Conservation (phyloP, 2,329 filamentous ascomycete genomes). For the Periconia sp. region DNA sequence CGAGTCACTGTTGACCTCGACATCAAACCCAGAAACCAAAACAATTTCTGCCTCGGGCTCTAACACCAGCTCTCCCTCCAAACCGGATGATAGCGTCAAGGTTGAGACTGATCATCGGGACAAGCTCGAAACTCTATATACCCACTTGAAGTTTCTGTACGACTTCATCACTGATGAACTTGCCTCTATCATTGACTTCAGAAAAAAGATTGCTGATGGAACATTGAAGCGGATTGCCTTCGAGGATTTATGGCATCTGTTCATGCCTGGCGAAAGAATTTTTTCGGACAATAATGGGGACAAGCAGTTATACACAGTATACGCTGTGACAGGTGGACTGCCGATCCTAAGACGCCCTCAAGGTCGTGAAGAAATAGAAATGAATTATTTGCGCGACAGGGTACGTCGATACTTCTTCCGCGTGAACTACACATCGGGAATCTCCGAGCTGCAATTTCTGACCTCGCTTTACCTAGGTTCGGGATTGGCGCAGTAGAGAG, state of each 20-base stretch:
- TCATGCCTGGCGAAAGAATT: constrained; percentile 7
- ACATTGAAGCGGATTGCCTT: constrained; percentile 1
- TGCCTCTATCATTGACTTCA: not conserved
- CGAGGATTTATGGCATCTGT: constrained; percentile 13
- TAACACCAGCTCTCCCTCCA: not conserved
- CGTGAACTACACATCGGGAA: too few relatives aligned
- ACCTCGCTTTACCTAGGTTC: not conserved
- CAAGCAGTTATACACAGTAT: constrained; percentile 8
- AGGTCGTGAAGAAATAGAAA: not conserved
- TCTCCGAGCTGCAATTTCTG: not conserved
- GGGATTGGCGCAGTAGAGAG: not conserved
- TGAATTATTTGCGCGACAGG: not conserved
- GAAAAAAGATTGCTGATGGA: not conserved
- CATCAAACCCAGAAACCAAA: too few relatives aligned
- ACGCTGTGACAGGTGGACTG: constrained; percentile 3
- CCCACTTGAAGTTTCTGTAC: not conserved
- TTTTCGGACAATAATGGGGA: not conserved
- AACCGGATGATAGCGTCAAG: not conserved
- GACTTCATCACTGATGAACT: constrained; percentile 1
- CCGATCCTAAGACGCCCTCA: not conserved
- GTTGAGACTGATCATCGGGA: not conserved
- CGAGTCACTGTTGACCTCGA: not conserved
- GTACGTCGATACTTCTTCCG: not conserved
- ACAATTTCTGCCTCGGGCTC: too few relatives aligned
- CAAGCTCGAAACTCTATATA: not conserved